Evolutionary conservation across 192 early-diverging fungal species (phyloP), one percentile per base, ranked within the genome.

Genomic region (Mortierella claussenii): DNA sequence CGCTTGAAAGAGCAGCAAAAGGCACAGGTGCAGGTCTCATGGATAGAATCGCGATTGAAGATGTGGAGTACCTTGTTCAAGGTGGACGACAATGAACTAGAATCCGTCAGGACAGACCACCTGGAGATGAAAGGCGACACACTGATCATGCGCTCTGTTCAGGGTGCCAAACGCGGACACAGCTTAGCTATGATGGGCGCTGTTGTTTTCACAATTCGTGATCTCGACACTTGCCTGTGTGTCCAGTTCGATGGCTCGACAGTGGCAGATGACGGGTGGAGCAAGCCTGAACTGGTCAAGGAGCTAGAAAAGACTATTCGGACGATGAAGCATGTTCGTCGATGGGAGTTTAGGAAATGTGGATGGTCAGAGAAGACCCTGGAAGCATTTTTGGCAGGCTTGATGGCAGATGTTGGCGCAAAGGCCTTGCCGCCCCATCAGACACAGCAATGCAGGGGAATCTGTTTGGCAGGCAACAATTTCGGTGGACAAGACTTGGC

Each of bases 261-360:
- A 36, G 49, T 59, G 17, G 37, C 37, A 21, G 69, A 74, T 6
- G 43, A 65, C 15, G 69, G 69, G 13, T 74, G 69, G 69, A 49
- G 23, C 28, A 45, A 33, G 32, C 40, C 62, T 7, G 69, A 64
- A 33, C n/a, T 74, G 17, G 43, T 65, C 46, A 49, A 45, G 49
- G 49, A 65, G 32, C 24, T 74, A 31, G 43, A 58, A 20, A 32
- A 23, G 2, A 58, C 60, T 37, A 55, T 56, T 8, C 55, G 28
- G 17, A 24, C 31, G 9, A 74, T 58, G 62, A 65, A 27, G 37
- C 34, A 34, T 6, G 61, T 65, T 18, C 9, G 12, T 13, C 47
- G 20, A 6, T 74, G 69, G 69, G 40, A 58, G 36, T 74, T 74
- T 24, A 47, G 24, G 48, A n/a, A 46, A 15, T 74, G 69, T 24